Conservation (phyloP, 495 filamentous ascomycete species). For the Daldinia decipiens region DNA sequence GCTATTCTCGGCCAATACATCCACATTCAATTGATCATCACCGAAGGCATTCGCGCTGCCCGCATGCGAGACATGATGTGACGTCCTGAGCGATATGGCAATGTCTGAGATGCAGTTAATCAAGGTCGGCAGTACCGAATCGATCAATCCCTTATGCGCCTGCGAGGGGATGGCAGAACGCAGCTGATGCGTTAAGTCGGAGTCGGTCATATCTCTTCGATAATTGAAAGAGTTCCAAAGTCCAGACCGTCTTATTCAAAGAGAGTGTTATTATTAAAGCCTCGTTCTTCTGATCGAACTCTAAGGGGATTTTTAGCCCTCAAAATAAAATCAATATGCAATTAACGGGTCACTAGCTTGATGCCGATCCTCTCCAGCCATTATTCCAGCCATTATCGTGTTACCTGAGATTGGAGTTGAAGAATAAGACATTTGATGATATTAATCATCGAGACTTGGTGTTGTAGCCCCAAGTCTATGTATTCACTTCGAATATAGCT, state of each 20-base stretch:
- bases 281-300: neutral
- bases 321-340: neutral
- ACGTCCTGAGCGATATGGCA: slow-evolving; percentile 15
- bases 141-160: slow-evolving; percentile 14
- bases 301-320: neutral
- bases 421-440: too few species aligned
- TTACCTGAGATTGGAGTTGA: too few species aligned
- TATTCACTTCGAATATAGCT: too few species aligned
- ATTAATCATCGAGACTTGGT: too few species aligned
- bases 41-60: slow-evolving; percentile 63
- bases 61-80: slow-evolving; percentile 53
- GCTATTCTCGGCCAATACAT: slow-evolving; percentile 59
- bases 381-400: neutral
- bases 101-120: slow-evolving; percentile 31
- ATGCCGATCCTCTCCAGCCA: neutral
- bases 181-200: slow-evolving; percentile 7
- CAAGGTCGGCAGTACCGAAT: slow-evolving; percentile 34
- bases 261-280: neutral
- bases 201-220: slow-evolving; percentile 9
- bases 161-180: slow-evolving; percentile 14
- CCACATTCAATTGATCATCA: slow-evolving; percentile 66
- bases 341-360: slow-evolving; percentile 6
- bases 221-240: neutral
- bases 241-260: neutral
- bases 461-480: too few species aligned